A percentile compares a stretch with the other conserved stretches of the same genome.
These are phyloP conservation scores for Aspergillus sp. DNA, from an alignment of 2,329 filamentous ascomycete species.

Conservation along the genomic window DNA sequence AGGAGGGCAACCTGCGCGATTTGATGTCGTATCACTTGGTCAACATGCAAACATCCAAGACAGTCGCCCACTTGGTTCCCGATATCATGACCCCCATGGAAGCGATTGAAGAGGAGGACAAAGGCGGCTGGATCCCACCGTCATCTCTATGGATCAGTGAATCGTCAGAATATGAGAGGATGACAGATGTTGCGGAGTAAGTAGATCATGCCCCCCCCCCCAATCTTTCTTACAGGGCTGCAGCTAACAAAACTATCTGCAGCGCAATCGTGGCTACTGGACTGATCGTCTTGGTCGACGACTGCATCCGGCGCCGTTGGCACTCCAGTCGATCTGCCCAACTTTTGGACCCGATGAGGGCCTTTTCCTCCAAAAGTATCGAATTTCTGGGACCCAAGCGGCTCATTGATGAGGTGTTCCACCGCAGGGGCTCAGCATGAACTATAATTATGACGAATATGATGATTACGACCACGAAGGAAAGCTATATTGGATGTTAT, in stretches of 20 bases:
- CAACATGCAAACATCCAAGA: conserved; percentile 55
- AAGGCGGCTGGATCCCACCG: conserved; percentile 84
- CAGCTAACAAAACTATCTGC: conserved; percentile 4
- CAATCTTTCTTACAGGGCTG: neutral
- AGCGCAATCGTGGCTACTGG: conserved; percentile 89
- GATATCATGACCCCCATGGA: conserved; percentile 67
- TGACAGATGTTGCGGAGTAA: conserved; percentile 83
- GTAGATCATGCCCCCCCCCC: conserved; percentile 25
- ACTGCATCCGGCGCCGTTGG: conserved; percentile 79
- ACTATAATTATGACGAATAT: too few relatives aligned
- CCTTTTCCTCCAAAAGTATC: conserved; percentile 50
- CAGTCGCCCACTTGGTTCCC: conserved; percentile 79
- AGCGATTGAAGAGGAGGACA: conserved; percentile 61
- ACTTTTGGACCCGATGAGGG: conserved; percentile 33
- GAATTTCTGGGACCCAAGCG: conserved; percentile 58
- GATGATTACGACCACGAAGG: too few relatives aligned
- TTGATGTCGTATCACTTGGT: conserved; percentile 70
- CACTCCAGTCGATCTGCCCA: conserved; percentile 49
- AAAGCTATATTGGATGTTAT: neutral
- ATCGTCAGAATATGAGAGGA: conserved; percentile 57
- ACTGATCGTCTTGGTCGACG: conserved; percentile 78
- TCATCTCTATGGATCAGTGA: conserved; percentile 89
- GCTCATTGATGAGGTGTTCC: conserved; percentile 59
- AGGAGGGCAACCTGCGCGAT: conserved; percentile 56
- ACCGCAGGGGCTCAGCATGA: conserved; percentile 38